A percentile compares a stretch with the other conserved stretches of the same genome.
Conservation (phyloP, 1,284 basidiomycete species). For the Cerioporus squamosus region DNA sequence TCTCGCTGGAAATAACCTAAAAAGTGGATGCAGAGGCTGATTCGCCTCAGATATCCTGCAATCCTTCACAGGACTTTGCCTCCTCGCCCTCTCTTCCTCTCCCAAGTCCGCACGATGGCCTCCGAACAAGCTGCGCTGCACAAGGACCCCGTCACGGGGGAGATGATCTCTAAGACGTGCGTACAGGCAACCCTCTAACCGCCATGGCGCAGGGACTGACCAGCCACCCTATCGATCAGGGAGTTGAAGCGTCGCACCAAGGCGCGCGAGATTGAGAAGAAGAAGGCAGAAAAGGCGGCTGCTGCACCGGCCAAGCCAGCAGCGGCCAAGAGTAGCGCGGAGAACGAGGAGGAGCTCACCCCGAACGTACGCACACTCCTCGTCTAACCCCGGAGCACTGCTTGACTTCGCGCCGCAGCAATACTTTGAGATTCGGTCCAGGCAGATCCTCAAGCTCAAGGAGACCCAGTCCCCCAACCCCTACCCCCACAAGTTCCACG, state of each 20-base stretch:
- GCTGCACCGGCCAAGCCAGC: constrained; percentile 43
- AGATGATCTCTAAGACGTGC: constrained; percentile 94
- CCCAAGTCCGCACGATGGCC: constrained; percentile 57
- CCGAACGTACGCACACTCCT: constrained; percentile 67
- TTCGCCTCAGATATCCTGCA: constrained; percentile 30
- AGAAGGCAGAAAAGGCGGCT: constrained; percentile 81
- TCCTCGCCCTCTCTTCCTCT: too few species aligned
- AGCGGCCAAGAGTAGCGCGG: constrained; percentile 44
- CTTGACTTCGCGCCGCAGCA: constrained; percentile 59
- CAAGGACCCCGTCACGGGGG: constrained; percentile 89
- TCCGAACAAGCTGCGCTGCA: constrained; percentile 59
- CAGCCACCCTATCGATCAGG: constrained; percentile 46
- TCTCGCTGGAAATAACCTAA: constrained; percentile 15
- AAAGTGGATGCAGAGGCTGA: constrained; percentile 37
- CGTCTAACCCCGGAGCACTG: background rate
- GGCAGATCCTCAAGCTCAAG: constrained; percentile 87
- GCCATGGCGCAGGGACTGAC: too few species aligned
- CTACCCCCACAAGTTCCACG: constrained; percentile 99
- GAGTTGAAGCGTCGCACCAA: constrained; percentile 92
- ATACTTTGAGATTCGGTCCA: constrained; percentile 94
- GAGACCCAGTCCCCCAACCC: constrained; percentile 89
- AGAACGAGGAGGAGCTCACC: constrained; percentile 77
- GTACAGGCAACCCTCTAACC: constrained; percentile 34
- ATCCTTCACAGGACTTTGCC: constrained; percentile 13
- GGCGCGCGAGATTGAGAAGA: constrained; percentile 83